phyloP scores from a whole-genome alignment of 1,139 yeast genomes.

The Meyerozyma guilliermondii region DNA sequence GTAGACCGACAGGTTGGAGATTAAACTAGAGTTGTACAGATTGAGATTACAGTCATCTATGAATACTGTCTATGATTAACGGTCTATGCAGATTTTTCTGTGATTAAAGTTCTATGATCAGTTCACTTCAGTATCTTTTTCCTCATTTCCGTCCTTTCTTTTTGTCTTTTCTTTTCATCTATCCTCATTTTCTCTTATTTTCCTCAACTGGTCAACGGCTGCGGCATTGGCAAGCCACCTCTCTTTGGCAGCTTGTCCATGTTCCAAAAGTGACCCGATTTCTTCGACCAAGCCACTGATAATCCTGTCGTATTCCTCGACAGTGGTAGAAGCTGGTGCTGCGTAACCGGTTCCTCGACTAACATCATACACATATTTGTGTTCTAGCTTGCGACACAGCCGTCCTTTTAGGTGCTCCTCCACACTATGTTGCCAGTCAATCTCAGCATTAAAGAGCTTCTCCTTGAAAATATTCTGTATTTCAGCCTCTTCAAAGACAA shows the following conservation, averaged over 20 bases:
- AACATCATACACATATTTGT: conserved; percentile 17
- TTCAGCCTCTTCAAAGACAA: conserved; percentile 8
- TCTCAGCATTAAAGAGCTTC: conserved; percentile 3
- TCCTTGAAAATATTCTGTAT: conserved; percentile 8
- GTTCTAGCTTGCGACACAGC: conserved; percentile 18
- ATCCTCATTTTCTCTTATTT: neutral
- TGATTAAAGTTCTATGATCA: too few relatives aligned
- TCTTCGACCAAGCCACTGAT: conserved; percentile 21
- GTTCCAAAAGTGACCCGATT: conserved; percentile 24
- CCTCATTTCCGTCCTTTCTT: neutral
- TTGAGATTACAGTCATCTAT: too few relatives aligned
- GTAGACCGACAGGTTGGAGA: neutral
- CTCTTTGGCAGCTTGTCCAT: conserved; percentile 27
- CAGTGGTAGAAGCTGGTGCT: conserved; percentile 8
- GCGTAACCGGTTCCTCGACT: conserved; percentile 14
- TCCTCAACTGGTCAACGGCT: conserved; percentile 16
- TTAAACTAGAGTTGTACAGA: too few relatives aligned
- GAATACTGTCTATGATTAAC: too few relatives aligned
- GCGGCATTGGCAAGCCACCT: conserved; percentile 34
- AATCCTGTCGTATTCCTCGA: conserved; percentile 31
- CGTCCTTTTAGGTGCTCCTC: conserved; percentile 22
- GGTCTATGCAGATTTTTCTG: too few relatives aligned
- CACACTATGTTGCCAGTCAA: conserved; percentile 12
- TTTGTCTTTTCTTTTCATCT: neutral
- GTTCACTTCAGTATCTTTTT: neutral